Conservation (phyloP, 2,329 filamentous ascomycete species). For the Aureobasidium sp. region DNA sequence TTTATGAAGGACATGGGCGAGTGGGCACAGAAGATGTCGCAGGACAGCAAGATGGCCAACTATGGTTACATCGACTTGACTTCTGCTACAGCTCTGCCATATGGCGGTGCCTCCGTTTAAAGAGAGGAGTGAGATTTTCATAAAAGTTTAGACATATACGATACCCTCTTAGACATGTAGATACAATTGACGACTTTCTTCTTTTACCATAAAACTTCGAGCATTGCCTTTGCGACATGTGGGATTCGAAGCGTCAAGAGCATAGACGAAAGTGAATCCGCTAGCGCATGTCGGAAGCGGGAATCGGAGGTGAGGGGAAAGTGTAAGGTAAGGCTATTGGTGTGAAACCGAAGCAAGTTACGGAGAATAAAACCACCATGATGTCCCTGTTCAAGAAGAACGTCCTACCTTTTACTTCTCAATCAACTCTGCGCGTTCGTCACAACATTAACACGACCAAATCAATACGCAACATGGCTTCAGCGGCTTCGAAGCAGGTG, state of each 20-base stretch:
- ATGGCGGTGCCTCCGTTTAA: slow-evolving; percentile 23
- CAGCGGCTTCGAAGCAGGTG: slow-evolving; percentile 20
- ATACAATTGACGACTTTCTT: slow-evolving; percentile 3
- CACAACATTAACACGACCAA: background rate
- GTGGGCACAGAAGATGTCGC: slow-evolving; percentile 35
- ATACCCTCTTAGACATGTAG: slow-evolving; percentile 5
- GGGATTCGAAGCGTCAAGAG: too few species aligned
- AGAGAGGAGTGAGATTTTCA: background rate
- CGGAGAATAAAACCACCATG: background rate
- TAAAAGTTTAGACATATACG: slow-evolving; percentile 1
- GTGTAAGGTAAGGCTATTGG: background rate
- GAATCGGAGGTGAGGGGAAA: slow-evolving; percentile 1
- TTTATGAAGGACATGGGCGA: slow-evolving; percentile 42
- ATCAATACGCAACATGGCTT: slow-evolving; percentile 1
- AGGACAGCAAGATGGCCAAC: slow-evolving; percentile 31
- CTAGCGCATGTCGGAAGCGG: background rate
- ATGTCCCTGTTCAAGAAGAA: background rate
- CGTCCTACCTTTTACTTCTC: background rate
- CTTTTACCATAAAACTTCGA: background rate
- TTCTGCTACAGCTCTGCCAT: slow-evolving; percentile 30
- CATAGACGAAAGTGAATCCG: background rate
- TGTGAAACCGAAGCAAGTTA: background rate
- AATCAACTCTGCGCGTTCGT: background rate
- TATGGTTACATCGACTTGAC: slow-evolving; percentile 41
- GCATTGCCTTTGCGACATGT: background rate